These are phyloP conservation scores for Lentinula sp. DNA, from an alignment of 768 basidiomycete genomes.

Conservation along the genomic window DNA sequence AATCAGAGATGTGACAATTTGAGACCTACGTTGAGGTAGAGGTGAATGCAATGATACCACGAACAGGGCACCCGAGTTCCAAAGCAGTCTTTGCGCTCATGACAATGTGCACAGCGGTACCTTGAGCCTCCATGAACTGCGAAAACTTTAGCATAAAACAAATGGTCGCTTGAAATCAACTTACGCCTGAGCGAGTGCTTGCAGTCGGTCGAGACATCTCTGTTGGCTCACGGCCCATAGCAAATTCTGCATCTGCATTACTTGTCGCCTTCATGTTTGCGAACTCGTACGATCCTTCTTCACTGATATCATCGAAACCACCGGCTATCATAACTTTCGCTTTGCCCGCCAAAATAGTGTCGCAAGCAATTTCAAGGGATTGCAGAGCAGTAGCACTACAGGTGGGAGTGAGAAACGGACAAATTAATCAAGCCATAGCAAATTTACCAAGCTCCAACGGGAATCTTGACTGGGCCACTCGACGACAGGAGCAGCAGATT, in stretches of 20 bases:
- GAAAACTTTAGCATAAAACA: constrained; percentile 4
- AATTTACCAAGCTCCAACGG: constrained; percentile 90
- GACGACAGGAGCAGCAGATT: constrained; percentile 93
- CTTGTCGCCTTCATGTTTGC: constrained; percentile 99
- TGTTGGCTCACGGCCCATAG: constrained; percentile 97
- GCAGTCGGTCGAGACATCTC: constrained; percentile 99
- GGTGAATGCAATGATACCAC: constrained; percentile 90
- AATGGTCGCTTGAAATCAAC: constrained; percentile 20
- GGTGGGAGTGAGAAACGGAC: constrained; percentile 1
- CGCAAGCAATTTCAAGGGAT: constrained; percentile 97
- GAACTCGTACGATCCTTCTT: constrained; percentile 98
- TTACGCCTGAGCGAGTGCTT: constrained; percentile 88
- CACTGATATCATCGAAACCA: constrained; percentile 96
- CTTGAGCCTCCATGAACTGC: constrained; percentile 94
- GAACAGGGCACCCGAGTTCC: constrained; percentile 90
- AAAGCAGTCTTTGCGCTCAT: constrained; percentile 97
- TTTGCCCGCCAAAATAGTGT: constrained; percentile 90
- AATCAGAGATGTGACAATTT: not conserved
- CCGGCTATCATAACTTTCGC: constrained; percentile 99
- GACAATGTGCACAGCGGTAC: constrained; percentile 93
- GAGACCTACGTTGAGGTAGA: constrained; percentile 85
- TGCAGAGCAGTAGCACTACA: constrained; percentile 91
- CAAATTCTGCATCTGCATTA: constrained; percentile 95
- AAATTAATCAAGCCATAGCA: not conserved
- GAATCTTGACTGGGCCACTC: constrained; percentile 97